Base-by-base conservation (phyloP, 208 protist species). In the Trypanosoma theileri region DNA sequence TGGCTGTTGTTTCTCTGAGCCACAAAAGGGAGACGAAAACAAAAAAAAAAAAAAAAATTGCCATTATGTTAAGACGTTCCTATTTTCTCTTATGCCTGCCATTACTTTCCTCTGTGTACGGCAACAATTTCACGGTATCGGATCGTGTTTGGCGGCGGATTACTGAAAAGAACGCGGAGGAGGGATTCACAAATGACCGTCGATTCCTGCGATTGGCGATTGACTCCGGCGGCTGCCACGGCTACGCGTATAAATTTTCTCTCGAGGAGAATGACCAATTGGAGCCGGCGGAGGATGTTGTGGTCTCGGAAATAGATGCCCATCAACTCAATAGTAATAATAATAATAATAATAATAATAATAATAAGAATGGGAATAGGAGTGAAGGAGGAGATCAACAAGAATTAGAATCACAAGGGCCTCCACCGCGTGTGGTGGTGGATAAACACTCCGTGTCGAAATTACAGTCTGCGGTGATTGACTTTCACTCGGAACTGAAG, bases 401-500 rank as follows among this genome's bases (percentile, higher is more conserved):
- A 7, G 77, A 55, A 42, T 40, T 58, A 16, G 60, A 45, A 26
- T 13, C 51, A 21, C 69, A 70, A n/a, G 61, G 73, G 44, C 77
- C 81, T 16, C 68, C 84, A 16, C 74, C 81, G 19, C 70, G 64
- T 9, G 75, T 96, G 0, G 88, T 96, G 0, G 82, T 94, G 21
- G 91, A 96, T 74, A 86, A 73, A 54, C 65, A 83, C 54, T 92
- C 82, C 46, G 50, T 85, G 4, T 60, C 75, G 19, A 94, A 94
- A 77, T 78, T 96, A 19, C 74, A 89, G 51, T 70, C 77, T 1
- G 86, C 91, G 19, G 76, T 86, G 9, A 72, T 96, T 8, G 88
- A 96, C 69, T 96, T 85, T 75, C 87, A 96, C 79, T 91, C 84
- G 31, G 91, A 96, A 74, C 68, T 96, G 61, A 96, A 96, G 54